These are phyloP conservation scores for Penicillium diatomitis DNA, from an alignment of 495 filamentous ascomycete genomes.

Conservation along the genomic window DNA sequence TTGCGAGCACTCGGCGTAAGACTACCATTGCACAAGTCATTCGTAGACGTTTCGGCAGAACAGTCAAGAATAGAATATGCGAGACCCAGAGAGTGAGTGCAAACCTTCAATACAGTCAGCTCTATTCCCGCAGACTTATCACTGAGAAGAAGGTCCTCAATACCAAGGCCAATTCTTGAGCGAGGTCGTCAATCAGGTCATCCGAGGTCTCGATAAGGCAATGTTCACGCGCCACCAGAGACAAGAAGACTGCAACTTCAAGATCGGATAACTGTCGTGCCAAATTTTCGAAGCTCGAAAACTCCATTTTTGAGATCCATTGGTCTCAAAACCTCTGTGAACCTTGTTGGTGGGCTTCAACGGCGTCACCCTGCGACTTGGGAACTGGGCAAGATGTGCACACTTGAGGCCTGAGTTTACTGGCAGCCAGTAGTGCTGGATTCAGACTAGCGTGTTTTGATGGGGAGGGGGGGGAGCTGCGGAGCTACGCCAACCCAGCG, in stretches of 20 bases:
- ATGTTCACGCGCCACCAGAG: constrained; percentile 69
- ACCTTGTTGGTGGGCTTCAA: neutral
- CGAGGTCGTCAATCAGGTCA: constrained; percentile 51
- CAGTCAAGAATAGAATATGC: constrained; percentile 60
- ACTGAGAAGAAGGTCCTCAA: neutral
- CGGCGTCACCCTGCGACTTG: neutral
- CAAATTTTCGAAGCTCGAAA: constrained; percentile 48
- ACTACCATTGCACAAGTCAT: constrained; percentile 67
- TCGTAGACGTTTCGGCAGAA: constrained; percentile 59
- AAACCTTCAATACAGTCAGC: constrained; percentile 39
- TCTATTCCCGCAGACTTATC: neutral
- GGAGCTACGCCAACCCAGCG: constrained; percentile 10
- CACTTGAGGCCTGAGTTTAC: constrained; percentile 3
- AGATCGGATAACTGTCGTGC: constrained; percentile 74
- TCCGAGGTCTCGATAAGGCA: constrained; percentile 73
- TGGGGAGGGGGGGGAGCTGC: constrained; percentile 3
- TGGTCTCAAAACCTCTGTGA: neutral
- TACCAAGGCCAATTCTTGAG: constrained; percentile 66
- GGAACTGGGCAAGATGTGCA: neutral
- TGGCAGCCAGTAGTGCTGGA: constrained; percentile 4
- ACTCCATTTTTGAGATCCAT: constrained; percentile 44
- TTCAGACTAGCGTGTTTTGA: constrained; percentile 8
- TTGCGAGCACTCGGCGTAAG: constrained; percentile 31
- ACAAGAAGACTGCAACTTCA: constrained; percentile 78
- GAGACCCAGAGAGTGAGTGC: constrained; percentile 62